phyloP scores from a whole-genome alignment of 306 rosid species.

The Ormosia semicastrata region DNA sequence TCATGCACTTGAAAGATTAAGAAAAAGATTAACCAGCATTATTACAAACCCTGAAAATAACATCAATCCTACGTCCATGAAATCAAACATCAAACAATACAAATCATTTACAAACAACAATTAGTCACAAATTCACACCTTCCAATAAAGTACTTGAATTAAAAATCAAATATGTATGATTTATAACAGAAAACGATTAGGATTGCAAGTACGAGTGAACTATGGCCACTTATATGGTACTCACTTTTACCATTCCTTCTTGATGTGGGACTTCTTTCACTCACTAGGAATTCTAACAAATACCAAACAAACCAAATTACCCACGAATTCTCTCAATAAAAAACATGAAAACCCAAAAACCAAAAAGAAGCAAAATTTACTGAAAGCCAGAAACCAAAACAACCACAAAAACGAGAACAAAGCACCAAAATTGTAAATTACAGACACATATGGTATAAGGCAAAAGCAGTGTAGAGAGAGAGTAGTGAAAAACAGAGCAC shows the following conservation, averaged over 20 bases:
- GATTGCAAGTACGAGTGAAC: not conserved
- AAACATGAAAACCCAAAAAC: conserved; percentile 22
- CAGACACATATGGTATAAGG: not conserved
- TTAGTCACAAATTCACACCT: conserved; percentile 6
- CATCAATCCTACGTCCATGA: not conserved
- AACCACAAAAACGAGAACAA: not conserved
- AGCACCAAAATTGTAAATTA: conserved; percentile 10
- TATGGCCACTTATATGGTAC: no score
- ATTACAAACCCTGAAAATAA: not conserved
- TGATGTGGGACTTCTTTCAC: no score
- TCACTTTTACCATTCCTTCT: no score
- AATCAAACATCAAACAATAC: not conserved
- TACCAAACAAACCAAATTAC: not conserved
- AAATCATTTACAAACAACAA: not conserved
- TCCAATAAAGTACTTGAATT: not conserved
- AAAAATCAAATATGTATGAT: not conserved
- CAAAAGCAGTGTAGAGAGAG: not conserved
- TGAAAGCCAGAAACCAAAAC: conserved; percentile 23
- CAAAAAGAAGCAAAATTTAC: not conserved
- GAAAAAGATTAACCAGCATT: no score
- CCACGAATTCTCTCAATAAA: not conserved
- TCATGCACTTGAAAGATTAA: no score
- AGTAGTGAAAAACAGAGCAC: conserved; percentile 30
- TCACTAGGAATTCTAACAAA: no score
- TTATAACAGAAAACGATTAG: not conserved